Evolutionary conservation across 345 rosid genomes (phyloP), one percentile per base, ranked within the genome.

Genomic region (Gossypium australe): DNA sequence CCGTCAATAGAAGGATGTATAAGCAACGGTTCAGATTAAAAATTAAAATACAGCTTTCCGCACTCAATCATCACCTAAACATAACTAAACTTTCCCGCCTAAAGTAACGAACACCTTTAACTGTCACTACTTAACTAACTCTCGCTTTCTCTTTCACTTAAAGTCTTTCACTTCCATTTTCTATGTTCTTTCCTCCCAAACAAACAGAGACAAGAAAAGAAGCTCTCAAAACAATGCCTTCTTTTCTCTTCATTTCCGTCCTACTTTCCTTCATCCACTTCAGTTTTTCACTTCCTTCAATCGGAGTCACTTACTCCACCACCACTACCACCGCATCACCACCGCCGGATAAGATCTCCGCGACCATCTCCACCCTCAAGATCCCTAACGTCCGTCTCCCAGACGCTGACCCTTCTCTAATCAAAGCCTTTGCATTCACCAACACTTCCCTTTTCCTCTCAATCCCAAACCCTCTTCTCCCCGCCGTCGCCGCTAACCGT

Each of bases 381-480:
- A 75, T 94, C 80, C 83, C 81, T 8, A 71, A 82, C 2, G 81
- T 92, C 78, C 91, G 97, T 7, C 86, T 94, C 38, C 86, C 87
- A 1, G 82, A 88, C 29, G 83, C 97, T 0, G 86, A 81, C 38
- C 94, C 97, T 9, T 52, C 77, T 16, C 70, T 92, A 69, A 79
- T 90, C 75, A 92, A 91, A 1, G 85, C 97, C 58, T 94, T 94
- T 80, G 84, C 94, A 38, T 92, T 82, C 89, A 85, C 92, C 17
- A 92, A 94, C 88, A 89, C 85, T 65, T 83, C 94, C 3, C 89
- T 94, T 60, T 78, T 94, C 76, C 97, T 94, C 78, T 87, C 94
- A 62, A 83, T 94, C 77, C 92, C 98, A n/a, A 92, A 92, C 83
- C 62, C 83, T 17, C 80, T 89, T 13, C 82, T 92, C 75, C 92